These are phyloP conservation scores for Terfezia boudieri DNA, from an alignment of 495 filamentous ascomycete genomes.

Conservation along the genomic window DNA sequence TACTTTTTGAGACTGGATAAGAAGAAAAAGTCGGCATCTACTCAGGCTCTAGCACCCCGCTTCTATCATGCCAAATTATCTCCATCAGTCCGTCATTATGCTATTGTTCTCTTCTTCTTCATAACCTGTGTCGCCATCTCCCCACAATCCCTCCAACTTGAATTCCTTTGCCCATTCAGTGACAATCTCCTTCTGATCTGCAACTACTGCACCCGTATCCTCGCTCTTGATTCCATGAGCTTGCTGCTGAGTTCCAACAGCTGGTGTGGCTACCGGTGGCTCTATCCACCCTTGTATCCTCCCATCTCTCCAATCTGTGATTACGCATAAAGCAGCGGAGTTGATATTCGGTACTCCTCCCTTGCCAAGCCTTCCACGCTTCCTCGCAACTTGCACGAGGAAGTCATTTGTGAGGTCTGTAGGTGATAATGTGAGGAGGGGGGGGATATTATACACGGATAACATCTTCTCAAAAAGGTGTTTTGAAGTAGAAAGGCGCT, in stretches of 20 bases:
- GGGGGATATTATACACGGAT: constrained; percentile 57
- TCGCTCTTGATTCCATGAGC: constrained; percentile 16
- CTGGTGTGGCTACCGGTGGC: constrained; percentile 33
- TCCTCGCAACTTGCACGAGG: constrained; percentile 78
- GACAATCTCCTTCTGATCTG: constrained; percentile 54
- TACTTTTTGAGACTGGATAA: too few relatives aligned
- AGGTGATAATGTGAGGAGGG: constrained; percentile 38
- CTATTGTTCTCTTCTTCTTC: constrained; percentile 7
- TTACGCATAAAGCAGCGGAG: constrained; percentile 72
- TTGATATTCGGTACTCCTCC: constrained; percentile 75
- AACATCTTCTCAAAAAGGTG: constrained; percentile 53
- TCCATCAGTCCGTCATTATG: neutral
- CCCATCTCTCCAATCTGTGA: constrained; percentile 90
- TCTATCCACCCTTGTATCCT: constrained; percentile 83
- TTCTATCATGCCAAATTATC: too few relatives aligned
- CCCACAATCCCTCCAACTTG: constrained; percentile 86
- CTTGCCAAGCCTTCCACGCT: constrained; percentile 70
- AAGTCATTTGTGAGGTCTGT: constrained; percentile 65
- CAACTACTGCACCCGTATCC: constrained; percentile 4
- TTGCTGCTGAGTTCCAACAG: constrained; percentile 15
- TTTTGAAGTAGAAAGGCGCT: constrained; percentile 48
- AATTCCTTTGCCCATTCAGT: constrained; percentile 90
- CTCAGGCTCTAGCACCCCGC: neutral
- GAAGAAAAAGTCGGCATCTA: too few relatives aligned
- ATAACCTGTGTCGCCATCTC: constrained; percentile 29